A percentile compares a stretch with the other conserved stretches of the same genome.
These are phyloP conservation scores for Botrytis deweyae DNA, from an alignment of 2,329 filamentous ascomycete genomes.

Conservation along the genomic window DNA sequence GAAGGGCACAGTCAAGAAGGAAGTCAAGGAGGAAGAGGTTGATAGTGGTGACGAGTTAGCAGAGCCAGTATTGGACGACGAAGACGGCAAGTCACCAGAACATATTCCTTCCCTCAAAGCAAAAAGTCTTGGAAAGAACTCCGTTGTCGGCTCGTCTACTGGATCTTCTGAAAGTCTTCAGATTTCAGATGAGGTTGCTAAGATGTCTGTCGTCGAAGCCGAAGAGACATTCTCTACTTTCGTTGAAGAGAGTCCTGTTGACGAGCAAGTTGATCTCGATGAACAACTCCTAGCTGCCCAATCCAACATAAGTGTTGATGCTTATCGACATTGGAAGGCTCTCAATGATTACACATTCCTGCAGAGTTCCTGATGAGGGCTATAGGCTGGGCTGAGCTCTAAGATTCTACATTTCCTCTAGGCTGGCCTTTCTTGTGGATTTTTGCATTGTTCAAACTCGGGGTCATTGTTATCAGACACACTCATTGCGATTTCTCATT, in stretches of 20 bases:
- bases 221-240: background rate
- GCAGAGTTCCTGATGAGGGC: background rate
- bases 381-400: background rate
- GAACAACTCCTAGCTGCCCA: background rate
- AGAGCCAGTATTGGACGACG: background rate
- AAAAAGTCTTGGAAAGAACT: background rate
- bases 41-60: background rate
- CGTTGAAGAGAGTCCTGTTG: background rate
- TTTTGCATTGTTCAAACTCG: background rate
- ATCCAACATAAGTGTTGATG: background rate
- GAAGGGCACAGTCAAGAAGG: background rate
- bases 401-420: background rate
- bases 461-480: background rate
- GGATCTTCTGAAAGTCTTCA: slow-evolving; percentile 4
- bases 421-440: background rate
- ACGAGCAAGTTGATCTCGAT: background rate
- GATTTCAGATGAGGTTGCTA: background rate
- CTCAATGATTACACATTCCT: background rate
- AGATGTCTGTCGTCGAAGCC: background rate
- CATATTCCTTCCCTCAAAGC: background rate
- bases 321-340: background rate
- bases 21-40: background rate
- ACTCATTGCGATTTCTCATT: background rate
- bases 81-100: slow-evolving; percentile 9
- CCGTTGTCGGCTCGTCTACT: background rate